These are phyloP conservation scores for Conticribra guillardii DNA, from an alignment of 108 stramenopile genomes.

Conservation along the genomic window DNA sequence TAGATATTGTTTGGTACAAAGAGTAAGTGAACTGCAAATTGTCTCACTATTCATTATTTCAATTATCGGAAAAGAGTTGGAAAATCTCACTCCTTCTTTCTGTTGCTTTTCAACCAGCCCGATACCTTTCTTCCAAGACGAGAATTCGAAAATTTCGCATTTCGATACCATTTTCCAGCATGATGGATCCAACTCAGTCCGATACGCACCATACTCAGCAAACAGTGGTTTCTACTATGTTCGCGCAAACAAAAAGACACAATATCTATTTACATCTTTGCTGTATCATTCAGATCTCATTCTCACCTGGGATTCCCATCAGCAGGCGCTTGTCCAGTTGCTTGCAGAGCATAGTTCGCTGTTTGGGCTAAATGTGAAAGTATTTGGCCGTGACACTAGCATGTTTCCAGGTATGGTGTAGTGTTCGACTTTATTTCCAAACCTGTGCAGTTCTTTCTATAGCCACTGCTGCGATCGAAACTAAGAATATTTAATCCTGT, in stretches of 20 bases:
- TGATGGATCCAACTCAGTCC: slow-evolving; percentile 68
- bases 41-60: no score
- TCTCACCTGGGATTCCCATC: slow-evolving; percentile 67
- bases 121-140: slow-evolving; percentile 41
- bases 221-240: slow-evolving; percentile 92
- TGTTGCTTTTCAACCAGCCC: not conserved
- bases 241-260: slow-evolving; percentile 62
- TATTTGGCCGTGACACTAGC: slow-evolving; percentile 55
- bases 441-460: no score
- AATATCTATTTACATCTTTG: slow-evolving; percentile 69
- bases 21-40: slow-evolving; percentile 27
- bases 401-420: slow-evolving; percentile 55
- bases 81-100: not conserved
- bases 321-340: slow-evolving; percentile 69
- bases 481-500: not conserved
- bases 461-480: no score
- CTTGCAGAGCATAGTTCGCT: slow-evolving; percentile 72
- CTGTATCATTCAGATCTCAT: slow-evolving; percentile 71
- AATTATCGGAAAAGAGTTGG: no score
- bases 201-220: slow-evolving; percentile 66
- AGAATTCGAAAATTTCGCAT: slow-evolving; percentile 20
- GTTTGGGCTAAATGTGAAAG: slow-evolving; percentile 80
- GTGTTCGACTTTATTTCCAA: not conserved
- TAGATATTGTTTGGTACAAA: slow-evolving; percentile 70
- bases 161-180: slow-evolving; percentile 80